Evolutionary conservation across 2,329 filamentous ascomycete species (phyloP).

Genomic region (Cryphonectria japonica): DNA sequence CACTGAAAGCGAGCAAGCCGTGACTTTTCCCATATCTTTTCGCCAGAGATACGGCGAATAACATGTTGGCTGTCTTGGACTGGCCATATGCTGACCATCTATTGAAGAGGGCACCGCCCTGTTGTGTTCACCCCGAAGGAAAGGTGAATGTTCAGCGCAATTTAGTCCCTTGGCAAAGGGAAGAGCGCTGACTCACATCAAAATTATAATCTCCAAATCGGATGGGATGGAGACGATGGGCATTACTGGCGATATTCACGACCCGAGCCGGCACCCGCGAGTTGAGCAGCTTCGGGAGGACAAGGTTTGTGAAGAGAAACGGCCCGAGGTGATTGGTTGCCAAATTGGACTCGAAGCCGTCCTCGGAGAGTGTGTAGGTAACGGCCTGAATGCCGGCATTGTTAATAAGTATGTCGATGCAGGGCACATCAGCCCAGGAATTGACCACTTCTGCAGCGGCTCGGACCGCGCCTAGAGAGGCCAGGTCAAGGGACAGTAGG

Average conservation of each 20-base stretch:
- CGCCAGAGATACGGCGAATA: neutral
- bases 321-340: neutral
- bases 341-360: too few relatives aligned
- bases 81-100: conserved; percentile 4
- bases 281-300: too few relatives aligned
- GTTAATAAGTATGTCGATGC: conserved; percentile 4
- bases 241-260: too few relatives aligned
- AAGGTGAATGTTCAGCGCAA: neutral
- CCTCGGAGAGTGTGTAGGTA: too few relatives aligned
- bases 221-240: neutral
- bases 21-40: neutral
- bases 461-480: conserved; percentile 13
- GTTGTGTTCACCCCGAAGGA: neutral
- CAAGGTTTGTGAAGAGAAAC: neutral
- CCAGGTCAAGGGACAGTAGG: conserved; percentile 2
- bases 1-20: neutral
- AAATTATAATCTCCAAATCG: neutral
- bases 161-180: neutral
- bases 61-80: conserved; percentile 14
- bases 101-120: neutral
- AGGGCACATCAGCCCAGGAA: conserved; percentile 5
- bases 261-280: too few relatives aligned
- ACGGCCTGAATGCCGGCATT: too few relatives aligned
- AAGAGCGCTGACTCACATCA: neutral
- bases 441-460: conserved; percentile 12